Evolutionary conservation across 2,329 filamentous ascomycete genomes (phyloP), one percentile per base, ranked within the genome.

Genomic region (Calonectria hongkongensis): DNA sequence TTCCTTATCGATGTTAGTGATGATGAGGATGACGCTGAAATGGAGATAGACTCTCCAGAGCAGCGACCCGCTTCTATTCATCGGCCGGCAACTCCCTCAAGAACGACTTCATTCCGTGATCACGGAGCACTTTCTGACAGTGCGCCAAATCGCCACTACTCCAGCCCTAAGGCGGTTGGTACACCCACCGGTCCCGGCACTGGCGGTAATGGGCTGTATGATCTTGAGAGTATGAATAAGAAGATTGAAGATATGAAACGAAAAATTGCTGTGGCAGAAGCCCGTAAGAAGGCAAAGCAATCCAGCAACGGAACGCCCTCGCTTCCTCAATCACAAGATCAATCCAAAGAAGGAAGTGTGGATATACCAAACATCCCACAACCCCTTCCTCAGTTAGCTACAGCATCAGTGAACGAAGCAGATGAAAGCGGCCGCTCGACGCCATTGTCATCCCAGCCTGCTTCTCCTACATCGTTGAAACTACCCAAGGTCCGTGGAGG

Each of bases 1-100:
- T 89, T 98, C 66, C 90, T 98, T 47, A 98, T 98, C 76, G 91
- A 97, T 75, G 93, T 97, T 47, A 98, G 95, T 80, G 96, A 98
- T 8, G 88, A 89, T 45, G 89, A 91, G 63, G 90, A 91, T 69
- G 90, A 92, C 75, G 88, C 92, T 58, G 92, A 92, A 70, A 94
- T 93, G 91, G 92, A 94, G 41, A 87, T 93, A 28, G 91, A 91
- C 30, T 91, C 89, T 58, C 88, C 87, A 12, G 85, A 83, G 33
- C 87, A 88, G 27, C 85, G 85, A 4, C 77, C 83, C 28, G 80
- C 83, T 18, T 79, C 83, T 3, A 78, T 82, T 6, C 83, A 83
- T 27, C 81, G 80, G 13, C 79, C 71, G 21, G 79, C 76, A 6
- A 81, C 79, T 3, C 78, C 83, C 1, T 78, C 80, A 56, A 83